phyloP scores from a whole-genome alignment of 179 eudicot genomes.

The Drosera spatulata region DNA sequence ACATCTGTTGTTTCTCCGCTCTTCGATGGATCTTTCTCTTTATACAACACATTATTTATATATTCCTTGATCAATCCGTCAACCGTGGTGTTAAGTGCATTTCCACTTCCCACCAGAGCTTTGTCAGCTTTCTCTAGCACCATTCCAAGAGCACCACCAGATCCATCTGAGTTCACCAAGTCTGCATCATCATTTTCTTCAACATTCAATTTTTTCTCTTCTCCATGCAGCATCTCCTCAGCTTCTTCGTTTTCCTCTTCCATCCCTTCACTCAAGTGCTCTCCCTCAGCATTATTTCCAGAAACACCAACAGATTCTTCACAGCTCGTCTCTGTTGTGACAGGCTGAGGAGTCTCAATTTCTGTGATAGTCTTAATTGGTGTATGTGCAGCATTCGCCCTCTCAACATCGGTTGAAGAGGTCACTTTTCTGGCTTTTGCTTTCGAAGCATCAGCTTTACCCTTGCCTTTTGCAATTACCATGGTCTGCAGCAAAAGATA shows the following conservation, averaged over 20 bases:
- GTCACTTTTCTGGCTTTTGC: too few species aligned
- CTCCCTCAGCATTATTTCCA: conserved; percentile 14
- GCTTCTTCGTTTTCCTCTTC: conserved; percentile 2
- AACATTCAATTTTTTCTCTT: neutral
- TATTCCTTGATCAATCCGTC: neutral
- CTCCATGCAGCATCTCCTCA: neutral
- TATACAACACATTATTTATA: conserved; percentile 4
- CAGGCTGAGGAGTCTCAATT: conserved; percentile 6
- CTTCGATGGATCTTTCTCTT: conserved; percentile 8
- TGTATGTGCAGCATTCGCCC: too few species aligned
- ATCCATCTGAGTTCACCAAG: neutral
- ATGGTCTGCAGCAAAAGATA: too few species aligned
- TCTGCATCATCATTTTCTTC: too few species aligned
- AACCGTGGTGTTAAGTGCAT: neutral
- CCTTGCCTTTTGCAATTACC: too few species aligned
- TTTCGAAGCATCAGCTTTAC: too few species aligned
- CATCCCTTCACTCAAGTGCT: conserved; percentile 1
- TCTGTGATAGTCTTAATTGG: neutral
- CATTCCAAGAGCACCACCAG: neutral
- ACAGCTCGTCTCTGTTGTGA: conserved; percentile 5
- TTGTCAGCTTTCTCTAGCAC: conserved; percentile 1
- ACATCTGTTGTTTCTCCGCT: neutral
- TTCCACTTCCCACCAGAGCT: conserved; percentile 1
- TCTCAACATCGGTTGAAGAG: too few species aligned
- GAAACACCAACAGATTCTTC: conserved; percentile 10